Percentiles rank a stretch among this genome's conserved stretches.
These are phyloP conservation scores for Mytilinidion resinicola DNA, from an alignment of 495 filamentous ascomycete genomes.

Conservation along the genomic window DNA sequence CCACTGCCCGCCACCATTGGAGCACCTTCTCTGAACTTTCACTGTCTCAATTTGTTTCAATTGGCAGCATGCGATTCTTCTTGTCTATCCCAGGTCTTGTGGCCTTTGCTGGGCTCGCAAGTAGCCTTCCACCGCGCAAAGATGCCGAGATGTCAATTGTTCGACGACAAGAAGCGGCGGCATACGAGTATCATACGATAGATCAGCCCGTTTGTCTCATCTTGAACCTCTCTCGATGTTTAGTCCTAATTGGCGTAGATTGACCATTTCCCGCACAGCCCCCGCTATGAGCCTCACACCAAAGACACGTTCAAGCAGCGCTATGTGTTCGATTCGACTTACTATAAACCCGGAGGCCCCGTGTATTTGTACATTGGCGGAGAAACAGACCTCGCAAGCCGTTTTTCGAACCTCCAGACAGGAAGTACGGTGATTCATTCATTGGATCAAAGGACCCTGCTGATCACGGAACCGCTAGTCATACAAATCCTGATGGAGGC, in stretches of 20 bases:
- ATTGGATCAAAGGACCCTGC: not conserved
- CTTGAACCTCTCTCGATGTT: not conserved
- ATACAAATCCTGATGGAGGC: constrained; percentile 51
- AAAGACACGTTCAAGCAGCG: constrained; percentile 53
- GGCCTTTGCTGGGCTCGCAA: too few relatives aligned
- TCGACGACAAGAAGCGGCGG: not conserved
- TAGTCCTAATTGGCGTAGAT: constrained; percentile 30
- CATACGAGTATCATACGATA: constrained; percentile 14
- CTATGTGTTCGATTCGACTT: constrained; percentile 63
- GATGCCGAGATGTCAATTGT: not conserved
- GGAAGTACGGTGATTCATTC: constrained; percentile 1
- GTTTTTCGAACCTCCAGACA: constrained; percentile 41
- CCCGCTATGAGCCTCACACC: constrained; percentile 58
- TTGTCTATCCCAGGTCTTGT: too few relatives aligned
- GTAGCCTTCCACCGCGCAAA: too few relatives aligned
- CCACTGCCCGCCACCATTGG: too few relatives aligned
- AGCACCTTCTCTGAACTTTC: too few relatives aligned
- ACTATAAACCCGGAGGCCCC: constrained; percentile 62
- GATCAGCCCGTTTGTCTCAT: constrained; percentile 12
- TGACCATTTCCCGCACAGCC: constrained; percentile 69
- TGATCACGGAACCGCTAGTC: constrained; percentile 21
- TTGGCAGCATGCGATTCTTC: too few relatives aligned
- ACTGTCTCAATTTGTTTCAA: too few relatives aligned
- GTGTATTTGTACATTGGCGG: constrained; percentile 62
- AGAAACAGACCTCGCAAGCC: constrained; percentile 51